Conservation (phyloP, 768 basidiomycete genomes). For the Pleurotus tuoliensis region DNA sequence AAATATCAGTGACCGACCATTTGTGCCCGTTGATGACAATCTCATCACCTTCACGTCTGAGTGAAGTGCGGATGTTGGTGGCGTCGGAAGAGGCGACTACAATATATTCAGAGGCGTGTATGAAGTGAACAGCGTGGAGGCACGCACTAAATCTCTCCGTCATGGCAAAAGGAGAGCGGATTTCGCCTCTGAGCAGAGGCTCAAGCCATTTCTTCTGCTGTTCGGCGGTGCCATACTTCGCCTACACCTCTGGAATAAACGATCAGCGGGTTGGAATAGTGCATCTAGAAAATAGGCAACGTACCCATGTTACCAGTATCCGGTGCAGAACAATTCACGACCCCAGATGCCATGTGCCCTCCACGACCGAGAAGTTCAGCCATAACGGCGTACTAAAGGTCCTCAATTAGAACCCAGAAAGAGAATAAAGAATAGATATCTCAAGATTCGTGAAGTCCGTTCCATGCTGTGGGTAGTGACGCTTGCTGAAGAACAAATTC, state of each 20-base stretch:
- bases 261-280: neutral
- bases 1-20: conserved; percentile 50
- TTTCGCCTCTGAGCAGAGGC: conserved; percentile 88
- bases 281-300: conserved; percentile 14
- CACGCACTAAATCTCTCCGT: conserved; percentile 81
- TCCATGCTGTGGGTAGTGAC: conserved; percentile 87
- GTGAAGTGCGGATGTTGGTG: conserved; percentile 88
- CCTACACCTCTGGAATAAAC: conserved; percentile 77
- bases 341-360: conserved; percentile 79
- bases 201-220: conserved; percentile 90
- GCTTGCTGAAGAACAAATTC: conserved; percentile 96
- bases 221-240: conserved; percentile 83
- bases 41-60: conserved; percentile 77
- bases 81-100: conserved; percentile 93
- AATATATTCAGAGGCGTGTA: conserved; percentile 6
- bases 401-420: too few species aligned
- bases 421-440: conserved; percentile 33
- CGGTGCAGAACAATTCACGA: conserved; percentile 91
- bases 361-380: conserved; percentile 88
- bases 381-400: conserved; percentile 85
- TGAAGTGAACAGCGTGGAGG: neutral
- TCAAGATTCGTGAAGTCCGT: conserved; percentile 90
- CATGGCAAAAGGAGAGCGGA: conserved; percentile 94
- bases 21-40: conserved; percentile 96
- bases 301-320: conserved; percentile 98